Conservation (phyloP, 208 protist species). For the Trichomonas gallinae region DNA sequence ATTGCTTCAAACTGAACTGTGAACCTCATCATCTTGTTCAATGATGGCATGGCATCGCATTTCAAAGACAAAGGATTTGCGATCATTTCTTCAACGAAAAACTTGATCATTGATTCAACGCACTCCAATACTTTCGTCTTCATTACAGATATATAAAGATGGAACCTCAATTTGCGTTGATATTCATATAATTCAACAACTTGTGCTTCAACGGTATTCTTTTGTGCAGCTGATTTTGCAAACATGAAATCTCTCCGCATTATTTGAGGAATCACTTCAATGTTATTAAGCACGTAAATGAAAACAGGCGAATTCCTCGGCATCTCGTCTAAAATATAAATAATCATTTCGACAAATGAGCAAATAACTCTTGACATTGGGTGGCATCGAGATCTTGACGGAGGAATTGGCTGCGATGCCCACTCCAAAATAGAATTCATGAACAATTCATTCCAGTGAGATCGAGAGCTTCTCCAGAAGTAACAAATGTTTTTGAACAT, state of each 20-base stretch:
- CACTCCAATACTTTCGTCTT: not conserved
- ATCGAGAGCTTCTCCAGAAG: not conserved
- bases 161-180: not conserved
- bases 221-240: not conserved
- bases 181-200: not conserved
- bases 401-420: not conserved
- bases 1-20: not conserved
- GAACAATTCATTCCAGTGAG: not conserved
- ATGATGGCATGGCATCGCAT: not conserved
- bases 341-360: not conserved
- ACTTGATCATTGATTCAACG: not conserved
- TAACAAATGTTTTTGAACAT: not conserved
- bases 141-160: not conserved
- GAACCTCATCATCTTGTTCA: not conserved
- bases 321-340: not conserved
- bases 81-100: not conserved
- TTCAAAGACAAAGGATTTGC: not conserved
- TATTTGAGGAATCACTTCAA: not conserved
- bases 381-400: not conserved
- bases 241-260: not conserved
- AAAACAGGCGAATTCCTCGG: not conserved
- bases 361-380: not conserved
- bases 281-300: not conserved
- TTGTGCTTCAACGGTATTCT: not conserved
- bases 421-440: not conserved